These are phyloP conservation scores for Acanthamoeba healyi DNA, from an alignment of 208 protist genomes.

Conservation along the genomic window DNA sequence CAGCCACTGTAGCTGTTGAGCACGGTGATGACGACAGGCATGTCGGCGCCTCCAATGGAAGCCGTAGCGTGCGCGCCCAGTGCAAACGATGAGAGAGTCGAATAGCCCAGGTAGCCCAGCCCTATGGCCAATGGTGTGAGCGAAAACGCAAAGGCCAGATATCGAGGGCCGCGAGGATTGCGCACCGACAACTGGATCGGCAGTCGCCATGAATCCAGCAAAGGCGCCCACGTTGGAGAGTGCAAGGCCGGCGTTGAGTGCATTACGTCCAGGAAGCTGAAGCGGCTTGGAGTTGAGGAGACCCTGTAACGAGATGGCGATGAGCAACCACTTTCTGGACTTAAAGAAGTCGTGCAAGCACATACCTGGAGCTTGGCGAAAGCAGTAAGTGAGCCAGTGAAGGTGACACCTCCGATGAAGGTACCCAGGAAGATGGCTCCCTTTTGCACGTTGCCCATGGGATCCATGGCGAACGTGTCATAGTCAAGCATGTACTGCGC, in stretches of 20 bases:
- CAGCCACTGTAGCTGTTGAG: conserved; percentile 95
- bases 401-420: conserved; percentile 93
- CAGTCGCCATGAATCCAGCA: conserved; percentile 77
- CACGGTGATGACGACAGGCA: conserved; percentile 95
- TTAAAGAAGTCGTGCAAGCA: background rate
- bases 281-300: conserved; percentile 85
- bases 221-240: conserved; percentile 78
- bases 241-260: conserved; percentile 85
- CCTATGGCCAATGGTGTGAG: background rate
- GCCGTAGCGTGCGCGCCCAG: conserved; percentile 80
- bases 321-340: background rate
- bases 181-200: conserved; percentile 12
- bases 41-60: conserved; percentile 94
- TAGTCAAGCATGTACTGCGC: conserved; percentile 81
- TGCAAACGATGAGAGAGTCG: conserved; percentile 83
- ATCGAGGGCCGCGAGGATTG: background rate
- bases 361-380: conserved; percentile 92
- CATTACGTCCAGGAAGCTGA: conserved; percentile 85
- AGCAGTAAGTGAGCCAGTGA: conserved; percentile 94
- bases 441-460: conserved; percentile 80
- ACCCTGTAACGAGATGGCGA: background rate
- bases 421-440: conserved; percentile 88
- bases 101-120: conserved; percentile 79
- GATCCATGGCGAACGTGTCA: conserved; percentile 66
- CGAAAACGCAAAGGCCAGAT: no score